Evolutionary conservation across 768 basidiomycete genomes (phyloP).

Genomic region (Megacollybia marginata): DNA sequence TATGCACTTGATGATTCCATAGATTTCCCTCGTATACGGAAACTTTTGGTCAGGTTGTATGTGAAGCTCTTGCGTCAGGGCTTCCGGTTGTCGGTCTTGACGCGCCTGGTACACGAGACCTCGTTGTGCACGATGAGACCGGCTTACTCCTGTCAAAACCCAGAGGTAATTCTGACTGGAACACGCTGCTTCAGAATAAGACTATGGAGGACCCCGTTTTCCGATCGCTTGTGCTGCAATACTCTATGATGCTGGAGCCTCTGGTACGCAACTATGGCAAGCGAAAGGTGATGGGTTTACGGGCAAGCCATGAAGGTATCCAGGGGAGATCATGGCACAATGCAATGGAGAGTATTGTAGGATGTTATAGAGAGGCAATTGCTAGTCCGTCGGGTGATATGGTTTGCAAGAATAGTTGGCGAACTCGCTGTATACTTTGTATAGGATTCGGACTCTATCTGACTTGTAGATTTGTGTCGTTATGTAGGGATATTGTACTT

Average conservation of each 20-base stretch:
- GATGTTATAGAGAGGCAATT: neutral
- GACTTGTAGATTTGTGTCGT: too few relatives aligned
- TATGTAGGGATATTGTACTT: too few relatives aligned
- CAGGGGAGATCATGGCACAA: neutral
- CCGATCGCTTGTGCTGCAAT: neutral
- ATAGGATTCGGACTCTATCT: too few relatives aligned
- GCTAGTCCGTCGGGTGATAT: neutral
- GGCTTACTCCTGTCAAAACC: neutral
- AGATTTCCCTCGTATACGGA: slow-evolving; percentile 17
- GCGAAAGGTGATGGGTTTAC: neutral
- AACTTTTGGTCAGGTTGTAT: slow-evolving; percentile 33
- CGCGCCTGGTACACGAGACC: neutral
- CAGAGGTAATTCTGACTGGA: neutral
- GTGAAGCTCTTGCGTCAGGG: slow-evolving; percentile 35
- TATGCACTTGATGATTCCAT: neutral
- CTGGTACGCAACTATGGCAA: neutral
- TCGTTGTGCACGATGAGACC: neutral
- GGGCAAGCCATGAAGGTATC: neutral
- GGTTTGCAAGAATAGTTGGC: too few relatives aligned
- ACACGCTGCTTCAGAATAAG: neutral
- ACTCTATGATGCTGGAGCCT: neutral
- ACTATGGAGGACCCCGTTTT: neutral
- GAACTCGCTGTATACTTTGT: too few relatives aligned
- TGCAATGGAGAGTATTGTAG: neutral
- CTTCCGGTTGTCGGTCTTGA: slow-evolving; percentile 26